These are phyloP conservation scores for Saururus chinensis DNA, from an alignment of 164 flowering plant genomes.

Conservation along the genomic window DNA sequence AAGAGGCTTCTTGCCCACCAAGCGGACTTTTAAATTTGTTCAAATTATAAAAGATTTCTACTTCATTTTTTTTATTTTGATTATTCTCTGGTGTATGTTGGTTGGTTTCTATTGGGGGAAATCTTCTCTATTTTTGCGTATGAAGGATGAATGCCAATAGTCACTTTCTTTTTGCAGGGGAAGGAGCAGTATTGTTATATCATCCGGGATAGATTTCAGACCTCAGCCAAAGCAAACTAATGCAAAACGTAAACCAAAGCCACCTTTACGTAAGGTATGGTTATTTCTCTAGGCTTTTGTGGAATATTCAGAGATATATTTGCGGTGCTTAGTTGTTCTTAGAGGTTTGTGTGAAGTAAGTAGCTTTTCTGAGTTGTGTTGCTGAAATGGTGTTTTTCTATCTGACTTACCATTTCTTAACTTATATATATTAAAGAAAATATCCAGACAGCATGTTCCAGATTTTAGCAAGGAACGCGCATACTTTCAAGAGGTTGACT, in stretches of 20 bases:
- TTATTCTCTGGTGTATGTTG: no score
- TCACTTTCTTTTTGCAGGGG: slow-evolving; percentile 42
- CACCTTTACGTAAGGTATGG: slow-evolving; percentile 47
- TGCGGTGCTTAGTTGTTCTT: no score
- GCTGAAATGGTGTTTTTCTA: neutral
- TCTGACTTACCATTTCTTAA: neutral
- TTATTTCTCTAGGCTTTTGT: neutral
- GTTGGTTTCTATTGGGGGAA: no score
- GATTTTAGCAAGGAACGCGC: slow-evolving; percentile 60
- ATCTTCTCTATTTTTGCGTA: no score
- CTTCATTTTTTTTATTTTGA: no score
- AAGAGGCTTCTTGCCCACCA: no score
- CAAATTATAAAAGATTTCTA: no score
- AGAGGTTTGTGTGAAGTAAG: no score
- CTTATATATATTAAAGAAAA: slow-evolving; percentile 34
- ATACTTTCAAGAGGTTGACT: slow-evolving; percentile 86
- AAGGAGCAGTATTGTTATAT: slow-evolving; percentile 63
- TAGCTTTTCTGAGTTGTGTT: neutral
- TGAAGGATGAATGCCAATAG: no score
- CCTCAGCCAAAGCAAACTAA: slow-evolving; percentile 29
- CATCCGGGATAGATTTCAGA: slow-evolving; percentile 25
- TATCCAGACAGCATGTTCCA: slow-evolving; percentile 23
- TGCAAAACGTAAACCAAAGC: slow-evolving; percentile 42
- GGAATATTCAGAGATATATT: no score
- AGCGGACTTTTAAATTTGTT: no score